Evolutionary conservation across 2,329 filamentous ascomycete species (phyloP).

Genomic region (Xylariaceae sp.): DNA sequence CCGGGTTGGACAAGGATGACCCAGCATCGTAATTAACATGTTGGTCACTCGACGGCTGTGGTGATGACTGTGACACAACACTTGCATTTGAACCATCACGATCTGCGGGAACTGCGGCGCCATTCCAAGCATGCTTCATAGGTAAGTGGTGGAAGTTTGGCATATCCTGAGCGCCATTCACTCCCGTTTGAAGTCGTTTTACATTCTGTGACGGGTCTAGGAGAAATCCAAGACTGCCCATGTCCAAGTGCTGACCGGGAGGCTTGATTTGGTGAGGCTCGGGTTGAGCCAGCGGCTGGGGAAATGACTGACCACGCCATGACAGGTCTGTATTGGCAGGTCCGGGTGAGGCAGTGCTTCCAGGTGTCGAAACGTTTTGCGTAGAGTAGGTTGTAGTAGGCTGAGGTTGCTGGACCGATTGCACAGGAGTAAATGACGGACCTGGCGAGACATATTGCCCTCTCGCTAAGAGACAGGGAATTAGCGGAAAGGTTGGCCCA

Average conservation of each 20-base stretch:
- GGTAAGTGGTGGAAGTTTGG: constrained; percentile 44
- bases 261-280: constrained; percentile 30
- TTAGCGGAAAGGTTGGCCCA: constrained; percentile 5
- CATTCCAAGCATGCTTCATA: constrained; percentile 51
- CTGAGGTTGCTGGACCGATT: constrained; percentile 22
- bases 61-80: constrained; percentile 6
- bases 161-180: constrained; percentile 48
- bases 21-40: constrained; percentile 1
- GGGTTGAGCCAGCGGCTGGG: constrained; percentile 25
- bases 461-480: constrained; percentile 24
- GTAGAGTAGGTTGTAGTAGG: constrained; percentile 28
- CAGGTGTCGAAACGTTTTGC: constrained; percentile 38
- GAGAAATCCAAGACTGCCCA: constrained; percentile 67
- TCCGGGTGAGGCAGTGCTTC: constrained; percentile 37
- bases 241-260: constrained; percentile 54
- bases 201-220: constrained; percentile 59
- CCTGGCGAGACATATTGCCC: constrained; percentile 32
- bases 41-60: neutral
- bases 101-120: constrained; percentile 16
- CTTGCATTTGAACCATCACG: constrained; percentile 2
- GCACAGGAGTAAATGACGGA: constrained; percentile 19
- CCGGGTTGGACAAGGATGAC: constrained; percentile 4
- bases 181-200: constrained; percentile 49
- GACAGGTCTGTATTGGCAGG: constrained; percentile 26
- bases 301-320: constrained; percentile 28